Evolutionary conservation across 306 rosid genomes (phyloP).

Genomic region (Clitoria ternatea): DNA sequence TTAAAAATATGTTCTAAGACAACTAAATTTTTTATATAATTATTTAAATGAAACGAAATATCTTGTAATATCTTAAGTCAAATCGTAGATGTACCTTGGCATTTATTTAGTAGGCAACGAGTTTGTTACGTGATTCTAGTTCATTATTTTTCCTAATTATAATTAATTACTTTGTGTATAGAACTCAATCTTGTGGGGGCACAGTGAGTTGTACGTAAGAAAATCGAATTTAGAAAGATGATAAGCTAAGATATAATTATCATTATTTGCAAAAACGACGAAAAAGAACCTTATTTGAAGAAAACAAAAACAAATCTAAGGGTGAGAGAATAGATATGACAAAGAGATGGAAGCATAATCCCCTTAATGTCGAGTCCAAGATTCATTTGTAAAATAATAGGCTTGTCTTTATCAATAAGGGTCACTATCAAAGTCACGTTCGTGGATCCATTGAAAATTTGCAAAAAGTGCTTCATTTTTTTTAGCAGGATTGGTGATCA

Average conservation of each 20-base stretch:
- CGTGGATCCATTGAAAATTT: constrained; percentile 3
- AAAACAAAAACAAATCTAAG: neutral
- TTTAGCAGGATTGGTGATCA: neutral
- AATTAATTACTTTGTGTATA: too few relatives aligned
- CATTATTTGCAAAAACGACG: neutral
- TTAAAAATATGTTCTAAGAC: too few relatives aligned
- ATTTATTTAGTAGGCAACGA: neutral
- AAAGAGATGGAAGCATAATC: constrained; percentile 13
- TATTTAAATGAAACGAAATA: too few relatives aligned
- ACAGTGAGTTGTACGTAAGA: neutral
- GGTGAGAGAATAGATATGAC: neutral
- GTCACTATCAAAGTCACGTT: neutral
- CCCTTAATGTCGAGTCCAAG: neutral
- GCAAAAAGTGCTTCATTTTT: constrained; percentile 10
- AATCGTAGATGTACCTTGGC: neutral
- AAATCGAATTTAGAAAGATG: neutral
- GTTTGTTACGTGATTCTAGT: neutral
- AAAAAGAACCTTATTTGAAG: neutral
- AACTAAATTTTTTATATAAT: too few relatives aligned
- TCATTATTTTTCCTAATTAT: neutral
- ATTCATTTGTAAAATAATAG: constrained; percentile 19
- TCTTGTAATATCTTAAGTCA: neutral
- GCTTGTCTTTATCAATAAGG: constrained; percentile 11
- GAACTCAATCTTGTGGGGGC: neutral
- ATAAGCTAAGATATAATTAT: neutral